Evolutionary conservation across 345 rosid species (phyloP).

Genomic region (thale cress (Arabidopsis thaliana)): TAIR10.1 NC_003075.7:6658501-6659000

Average conservation of each 20-base stretch:
- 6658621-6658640: conserved; percentile 91
- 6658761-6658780: conserved; percentile 17
- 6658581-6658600: conserved; percentile 92
- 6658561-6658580: conserved; percentile 94
- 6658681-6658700: conserved; percentile 99
- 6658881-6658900: conserved; percentile 92
- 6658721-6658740: not conserved
- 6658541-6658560: conserved; percentile 99
- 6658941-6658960: conserved; percentile 94
- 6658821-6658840: conserved; percentile 88
- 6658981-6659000: conserved; percentile 66
- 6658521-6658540: conserved; percentile 95
- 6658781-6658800: conserved; percentile 66
- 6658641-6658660: conserved; percentile 95
- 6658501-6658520: conserved; percentile 94
- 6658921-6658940: conserved; percentile 83
- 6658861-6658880: conserved; percentile 96
- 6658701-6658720: conserved; percentile 32
- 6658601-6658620: conserved; percentile 90
- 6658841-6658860: conserved; percentile 97
- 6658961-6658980: conserved; percentile 76
- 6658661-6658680: conserved; percentile 99
- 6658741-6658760: not conserved
- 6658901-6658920: conserved; percentile 96
- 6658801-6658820: conserved; percentile 93